phyloP scores from a whole-genome alignment of 805 yeast species.

The Citeromyces matritensis region DNA sequence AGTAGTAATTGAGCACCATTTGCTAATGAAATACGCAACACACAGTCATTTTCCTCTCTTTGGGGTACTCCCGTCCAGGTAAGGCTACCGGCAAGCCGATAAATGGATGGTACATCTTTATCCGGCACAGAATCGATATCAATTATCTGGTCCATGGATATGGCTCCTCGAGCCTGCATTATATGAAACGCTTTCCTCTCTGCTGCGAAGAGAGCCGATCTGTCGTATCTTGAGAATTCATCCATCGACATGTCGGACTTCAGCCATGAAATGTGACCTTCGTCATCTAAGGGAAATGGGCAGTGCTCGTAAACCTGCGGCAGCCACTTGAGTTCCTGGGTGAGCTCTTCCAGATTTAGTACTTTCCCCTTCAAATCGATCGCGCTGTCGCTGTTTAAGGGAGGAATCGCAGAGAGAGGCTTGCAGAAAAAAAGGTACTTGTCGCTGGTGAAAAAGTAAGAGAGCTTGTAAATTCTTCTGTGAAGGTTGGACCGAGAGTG shows the following conservation, averaged over 20 bases:
- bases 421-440: slow-evolving; percentile 44
- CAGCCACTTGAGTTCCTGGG: slow-evolving; percentile 8
- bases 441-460: slow-evolving; percentile 51
- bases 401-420: slow-evolving; percentile 46
- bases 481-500: slow-evolving; percentile 10
- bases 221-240: slow-evolving; percentile 34
- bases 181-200: slow-evolving; percentile 45
- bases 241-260: slow-evolving; percentile 15
- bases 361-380: slow-evolving; percentile 20
- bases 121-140: slow-evolving; percentile 19
- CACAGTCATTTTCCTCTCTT: slow-evolving; percentile 19
- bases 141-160: slow-evolving; percentile 41
- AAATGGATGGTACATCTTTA: slow-evolving; percentile 4
- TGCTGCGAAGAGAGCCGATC: slow-evolving; percentile 44
- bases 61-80: slow-evolving; percentile 11
- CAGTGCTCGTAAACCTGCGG: slow-evolving; percentile 28
- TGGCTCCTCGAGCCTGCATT: slow-evolving; percentile 38
- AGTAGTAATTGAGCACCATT: slow-evolving; percentile 32
- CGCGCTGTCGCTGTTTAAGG: slow-evolving; percentile 16
- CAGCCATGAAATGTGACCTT: slow-evolving; percentile 52
- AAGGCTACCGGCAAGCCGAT: slow-evolving; percentile 12
- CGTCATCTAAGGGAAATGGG: slow-evolving; percentile 37
- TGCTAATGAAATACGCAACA: slow-evolving; percentile 32
- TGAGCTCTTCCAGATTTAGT: slow-evolving; percentile 10
- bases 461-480: slow-evolving; percentile 29